phyloP scores from a whole-genome alignment of 208 protist species.

The Wallacemonas collosoma region DNA sequence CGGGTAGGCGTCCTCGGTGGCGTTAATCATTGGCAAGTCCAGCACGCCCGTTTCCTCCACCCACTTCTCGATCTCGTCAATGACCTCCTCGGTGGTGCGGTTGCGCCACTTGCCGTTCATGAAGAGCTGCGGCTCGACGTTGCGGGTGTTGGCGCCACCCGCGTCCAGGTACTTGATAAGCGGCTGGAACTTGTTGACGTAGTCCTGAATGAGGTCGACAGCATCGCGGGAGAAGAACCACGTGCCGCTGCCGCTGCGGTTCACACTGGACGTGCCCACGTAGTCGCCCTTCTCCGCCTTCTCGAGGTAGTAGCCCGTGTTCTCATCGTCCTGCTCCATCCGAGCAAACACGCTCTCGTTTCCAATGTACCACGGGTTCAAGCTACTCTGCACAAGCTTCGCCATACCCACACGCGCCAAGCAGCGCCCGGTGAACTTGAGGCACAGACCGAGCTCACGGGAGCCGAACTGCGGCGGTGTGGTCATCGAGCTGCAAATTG shows the following conservation, averaged over 20 bases:
- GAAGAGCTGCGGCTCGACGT: constrained; percentile 76
- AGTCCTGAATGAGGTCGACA: constrained; percentile 60
- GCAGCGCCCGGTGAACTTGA: constrained; percentile 71
- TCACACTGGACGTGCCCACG: constrained; percentile 43
- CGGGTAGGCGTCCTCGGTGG: constrained; percentile 78
- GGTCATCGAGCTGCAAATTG: constrained; percentile 72
- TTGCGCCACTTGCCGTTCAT: constrained; percentile 73
- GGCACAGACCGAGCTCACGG: constrained; percentile 81
- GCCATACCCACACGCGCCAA: constrained; percentile 81
- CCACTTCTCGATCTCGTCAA: constrained; percentile 77
- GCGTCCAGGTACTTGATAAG: constrained; percentile 70
- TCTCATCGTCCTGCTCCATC: constrained; percentile 63
- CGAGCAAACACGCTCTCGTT: constrained; percentile 69
- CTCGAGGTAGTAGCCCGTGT: constrained; percentile 69
- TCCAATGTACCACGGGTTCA: constrained; percentile 82
- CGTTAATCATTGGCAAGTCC: constrained; percentile 69
- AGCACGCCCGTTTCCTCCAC: constrained; percentile 49
- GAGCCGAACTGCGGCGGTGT: constrained; percentile 81
- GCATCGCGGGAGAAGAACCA: constrained; percentile 86
- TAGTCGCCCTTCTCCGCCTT: constrained; percentile 68
- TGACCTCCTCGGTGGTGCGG: constrained; percentile 58
- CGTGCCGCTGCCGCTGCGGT: constrained; percentile 49
- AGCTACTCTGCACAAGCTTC: constrained; percentile 63
- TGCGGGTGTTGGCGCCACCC: constrained; percentile 42
- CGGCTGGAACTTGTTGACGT: constrained; percentile 65